phyloP scores from a whole-genome alignment of 148 eudicot species.

The Hydrangea macrophylla region DNA sequence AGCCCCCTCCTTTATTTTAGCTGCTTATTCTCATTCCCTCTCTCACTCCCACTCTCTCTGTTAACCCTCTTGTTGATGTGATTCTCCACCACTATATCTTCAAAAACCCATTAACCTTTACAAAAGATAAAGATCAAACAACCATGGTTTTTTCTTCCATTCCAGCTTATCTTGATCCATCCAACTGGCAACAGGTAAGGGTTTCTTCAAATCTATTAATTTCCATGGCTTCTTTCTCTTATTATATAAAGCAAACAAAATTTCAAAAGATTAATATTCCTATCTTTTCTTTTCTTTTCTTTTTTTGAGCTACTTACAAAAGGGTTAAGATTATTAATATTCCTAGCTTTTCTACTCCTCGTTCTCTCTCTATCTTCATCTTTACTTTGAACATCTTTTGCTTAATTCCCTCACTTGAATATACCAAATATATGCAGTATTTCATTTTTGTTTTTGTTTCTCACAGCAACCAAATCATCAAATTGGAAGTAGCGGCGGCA shows the following conservation, averaged over 20 bases:
- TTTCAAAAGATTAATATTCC: slow-evolving; percentile 42
- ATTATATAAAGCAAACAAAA: slow-evolving; percentile 12
- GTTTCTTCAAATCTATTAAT: slow-evolving; percentile 19
- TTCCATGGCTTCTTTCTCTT: slow-evolving; percentile 28
- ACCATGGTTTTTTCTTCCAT: slow-evolving; percentile 60
- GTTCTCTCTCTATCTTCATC: slow-evolving; percentile 9
- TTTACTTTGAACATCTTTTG: slow-evolving; percentile 12
- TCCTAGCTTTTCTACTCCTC: slow-evolving; percentile 19
- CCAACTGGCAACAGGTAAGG: slow-evolving; percentile 55
- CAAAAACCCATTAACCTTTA: slow-evolving; percentile 38
- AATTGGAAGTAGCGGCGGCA: slow-evolving; percentile 16
- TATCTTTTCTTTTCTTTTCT: slow-evolving; percentile 15
- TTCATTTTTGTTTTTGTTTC: slow-evolving; percentile 8
- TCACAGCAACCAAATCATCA: slow-evolving; percentile 35
- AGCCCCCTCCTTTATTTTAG: slow-evolving; percentile 38
- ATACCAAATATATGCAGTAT: slow-evolving; percentile 39
- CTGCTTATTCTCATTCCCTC: slow-evolving; percentile 32
- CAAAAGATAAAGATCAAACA: slow-evolving; percentile 38
- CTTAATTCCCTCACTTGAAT: slow-evolving; percentile 32
- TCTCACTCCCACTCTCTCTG: slow-evolving; percentile 18
- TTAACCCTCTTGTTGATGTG: slow-evolving; percentile 29
- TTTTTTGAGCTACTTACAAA: too few relatives aligned
- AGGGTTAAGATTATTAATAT: too few relatives aligned
- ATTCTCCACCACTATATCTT: slow-evolving; percentile 53
- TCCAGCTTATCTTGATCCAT: slow-evolving; percentile 59